These are phyloP conservation scores for Marsdenia floribunda DNA, from an alignment of 257 asterid genomes.

Conservation along the genomic window DNA sequence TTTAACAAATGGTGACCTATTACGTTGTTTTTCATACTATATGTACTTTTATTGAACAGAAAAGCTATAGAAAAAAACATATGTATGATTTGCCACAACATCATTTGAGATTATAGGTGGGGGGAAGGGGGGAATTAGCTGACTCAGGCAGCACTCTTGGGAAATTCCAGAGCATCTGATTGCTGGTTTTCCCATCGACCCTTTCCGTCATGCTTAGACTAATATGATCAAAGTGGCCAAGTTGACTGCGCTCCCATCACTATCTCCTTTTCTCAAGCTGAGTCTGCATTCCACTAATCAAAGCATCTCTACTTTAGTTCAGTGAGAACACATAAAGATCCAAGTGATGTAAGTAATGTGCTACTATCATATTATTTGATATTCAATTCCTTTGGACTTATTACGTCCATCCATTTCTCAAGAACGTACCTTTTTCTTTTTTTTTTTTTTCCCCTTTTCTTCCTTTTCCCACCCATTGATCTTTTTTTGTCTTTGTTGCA, in stretches of 20 bases:
- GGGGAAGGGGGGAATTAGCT: conserved; percentile 7
- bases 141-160: conserved; percentile 21
- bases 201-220: conserved; percentile 13
- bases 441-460: not conserved
- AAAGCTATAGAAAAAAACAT: not conserved
- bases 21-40: not conserved
- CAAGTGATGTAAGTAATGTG: conserved; percentile 13
- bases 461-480: conserved; percentile 1
- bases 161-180: conserved; percentile 12
- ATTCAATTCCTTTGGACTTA: conserved; percentile 2
- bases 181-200: conserved; percentile 2
- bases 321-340: conserved; percentile 18
- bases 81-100: conserved; percentile 2
- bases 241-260: conserved; percentile 23
- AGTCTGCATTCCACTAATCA: conserved; percentile 21
- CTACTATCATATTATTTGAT: not conserved
- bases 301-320: conserved; percentile 30
- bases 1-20: not conserved
- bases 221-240: conserved; percentile 20
- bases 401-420: conserved; percentile 8
- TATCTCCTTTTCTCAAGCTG: conserved; percentile 16
- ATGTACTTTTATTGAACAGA: not conserved
- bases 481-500: not conserved
- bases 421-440: not conserved
- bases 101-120: not conserved